A percentile compares a stretch with the other conserved stretches of the same genome.
Evolutionary conservation across 805 yeast genomes (phyloP).

Genomic region (Crinitomyces ghanaensis): DNA sequence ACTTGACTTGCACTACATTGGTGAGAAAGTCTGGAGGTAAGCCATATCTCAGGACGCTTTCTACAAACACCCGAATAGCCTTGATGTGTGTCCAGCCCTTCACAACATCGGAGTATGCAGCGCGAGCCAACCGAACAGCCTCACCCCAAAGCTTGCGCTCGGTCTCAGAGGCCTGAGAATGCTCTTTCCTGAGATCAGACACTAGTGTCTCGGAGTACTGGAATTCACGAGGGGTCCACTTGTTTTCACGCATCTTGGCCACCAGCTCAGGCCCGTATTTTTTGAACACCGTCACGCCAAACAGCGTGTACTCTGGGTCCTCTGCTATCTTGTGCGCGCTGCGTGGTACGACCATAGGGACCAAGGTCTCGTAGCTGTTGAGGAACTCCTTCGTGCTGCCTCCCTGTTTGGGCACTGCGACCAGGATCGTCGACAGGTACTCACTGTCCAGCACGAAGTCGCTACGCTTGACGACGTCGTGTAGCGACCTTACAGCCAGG

Average conservation of each 20-base stretch:
- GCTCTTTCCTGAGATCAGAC: constrained; percentile 66
- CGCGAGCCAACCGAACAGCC: constrained; percentile 66
- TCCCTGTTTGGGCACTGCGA: constrained; percentile 88
- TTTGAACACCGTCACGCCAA: constrained; percentile 73
- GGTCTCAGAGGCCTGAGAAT: constrained; percentile 56
- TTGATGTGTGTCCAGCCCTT: constrained; percentile 86
- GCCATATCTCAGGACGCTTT: constrained; percentile 90
- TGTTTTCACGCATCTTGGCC: constrained; percentile 64
- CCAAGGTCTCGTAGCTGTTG: constrained; percentile 60
- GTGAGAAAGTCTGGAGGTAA: constrained; percentile 83
- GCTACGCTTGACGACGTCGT: constrained; percentile 71
- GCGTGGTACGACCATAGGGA: constrained; percentile 83
- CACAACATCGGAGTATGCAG: constrained; percentile 82
- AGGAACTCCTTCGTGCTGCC: constrained; percentile 48
- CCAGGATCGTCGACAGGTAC: constrained; percentile 69
- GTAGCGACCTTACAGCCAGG: constrained; percentile 78
- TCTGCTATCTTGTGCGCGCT: constrained; percentile 58
- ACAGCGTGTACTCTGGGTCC: constrained; percentile 67
- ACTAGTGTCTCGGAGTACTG: constrained; percentile 69
- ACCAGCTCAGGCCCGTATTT: constrained; percentile 64
- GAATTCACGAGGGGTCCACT: constrained; percentile 90
- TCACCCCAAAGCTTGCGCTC: constrained; percentile 66
- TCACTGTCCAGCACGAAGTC: constrained; percentile 82
- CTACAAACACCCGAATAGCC: constrained; percentile 79
- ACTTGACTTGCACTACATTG: constrained; percentile 31